phyloP scores from a whole-genome alignment of 2,329 filamentous ascomycete species.

The Fragosphaeria purpurea region DNA sequence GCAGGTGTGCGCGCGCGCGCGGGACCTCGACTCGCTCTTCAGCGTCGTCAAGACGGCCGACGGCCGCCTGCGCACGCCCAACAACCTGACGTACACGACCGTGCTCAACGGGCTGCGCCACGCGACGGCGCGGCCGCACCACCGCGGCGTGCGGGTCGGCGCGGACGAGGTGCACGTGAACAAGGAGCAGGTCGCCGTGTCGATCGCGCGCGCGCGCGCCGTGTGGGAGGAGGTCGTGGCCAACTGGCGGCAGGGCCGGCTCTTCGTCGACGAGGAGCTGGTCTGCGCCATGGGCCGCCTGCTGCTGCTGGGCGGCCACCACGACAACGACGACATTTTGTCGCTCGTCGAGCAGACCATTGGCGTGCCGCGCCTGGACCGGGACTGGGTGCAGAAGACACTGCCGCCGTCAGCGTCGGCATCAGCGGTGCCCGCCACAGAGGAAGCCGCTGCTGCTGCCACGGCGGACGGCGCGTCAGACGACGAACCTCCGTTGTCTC shows the following conservation, averaged over 20 bases:
- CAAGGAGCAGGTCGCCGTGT: slow-evolving; percentile 26
- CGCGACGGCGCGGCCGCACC: slow-evolving; percentile 25
- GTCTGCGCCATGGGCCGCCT: slow-evolving; percentile 73
- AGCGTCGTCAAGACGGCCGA: slow-evolving; percentile 64
- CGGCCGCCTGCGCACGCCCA: slow-evolving; percentile 50
- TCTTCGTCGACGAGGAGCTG: slow-evolving; percentile 68
- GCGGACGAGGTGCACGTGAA: slow-evolving; percentile 1
- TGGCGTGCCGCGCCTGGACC: slow-evolving; percentile 51
- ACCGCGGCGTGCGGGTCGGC: slow-evolving; percentile 19
- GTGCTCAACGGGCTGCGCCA: slow-evolving; percentile 67
- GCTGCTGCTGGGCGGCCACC: slow-evolving; percentile 53
- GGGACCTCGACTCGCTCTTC: slow-evolving; percentile 74
- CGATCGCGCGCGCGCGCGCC: slow-evolving; percentile 56
- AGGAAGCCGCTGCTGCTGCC: background rate
- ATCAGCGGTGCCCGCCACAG: background rate
- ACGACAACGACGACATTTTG: slow-evolving; percentile 63
- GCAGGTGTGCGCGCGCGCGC: slow-evolving; percentile 63
- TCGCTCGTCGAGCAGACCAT: slow-evolving; percentile 74
- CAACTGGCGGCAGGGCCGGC: slow-evolving; percentile 62
- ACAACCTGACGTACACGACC: slow-evolving; percentile 67
- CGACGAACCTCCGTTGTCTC: background rate
- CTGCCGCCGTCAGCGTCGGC: slow-evolving; percentile 1
- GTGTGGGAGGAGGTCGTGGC: slow-evolving; percentile 73
- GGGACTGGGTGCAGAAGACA: background rate
- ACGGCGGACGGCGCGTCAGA: background rate